Conservation (phyloP, 768 basidiomycete genomes). For the Panaeolus papilionaceus region DNA sequence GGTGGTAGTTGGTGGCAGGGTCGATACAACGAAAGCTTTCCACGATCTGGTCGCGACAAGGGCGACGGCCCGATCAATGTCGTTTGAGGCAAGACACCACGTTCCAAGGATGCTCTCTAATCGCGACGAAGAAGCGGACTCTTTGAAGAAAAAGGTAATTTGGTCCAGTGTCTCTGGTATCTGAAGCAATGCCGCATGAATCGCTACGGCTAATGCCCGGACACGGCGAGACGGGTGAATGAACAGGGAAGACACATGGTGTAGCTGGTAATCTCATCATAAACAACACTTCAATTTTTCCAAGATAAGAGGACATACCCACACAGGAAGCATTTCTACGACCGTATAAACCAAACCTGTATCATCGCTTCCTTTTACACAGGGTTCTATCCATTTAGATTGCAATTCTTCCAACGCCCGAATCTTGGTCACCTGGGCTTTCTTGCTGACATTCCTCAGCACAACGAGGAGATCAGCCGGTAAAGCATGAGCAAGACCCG, state of each 20-base stretch:
- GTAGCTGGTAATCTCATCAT: slow-evolving; percentile 57
- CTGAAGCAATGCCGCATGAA: slow-evolving; percentile 72
- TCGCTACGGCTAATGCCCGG: slow-evolving; percentile 59
- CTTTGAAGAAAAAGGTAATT: slow-evolving; percentile 55
- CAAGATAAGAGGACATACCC: slow-evolving; percentile 65
- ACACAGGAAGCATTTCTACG: slow-evolving; percentile 82
- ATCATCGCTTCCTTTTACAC: slow-evolving; percentile 48
- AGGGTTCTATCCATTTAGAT: slow-evolving; percentile 66
- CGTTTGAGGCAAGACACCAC: slow-evolving; percentile 77
- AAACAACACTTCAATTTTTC: slow-evolving; percentile 15
- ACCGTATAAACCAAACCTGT: slow-evolving; percentile 44
- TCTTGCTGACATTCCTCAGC: slow-evolving; percentile 84
- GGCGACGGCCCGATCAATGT: slow-evolving; percentile 71
- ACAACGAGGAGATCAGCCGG: slow-evolving; percentile 86
- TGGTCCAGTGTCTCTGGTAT: slow-evolving; percentile 55
- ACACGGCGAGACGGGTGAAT: slow-evolving; percentile 83
- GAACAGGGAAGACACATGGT: slow-evolving; percentile 85
- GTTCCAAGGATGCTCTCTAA: slow-evolving; percentile 67
- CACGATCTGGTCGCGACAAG: slow-evolving; percentile 58
- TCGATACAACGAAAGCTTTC: slow-evolving; percentile 41
- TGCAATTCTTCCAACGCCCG: slow-evolving; percentile 88
- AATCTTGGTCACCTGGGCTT: slow-evolving; percentile 83
- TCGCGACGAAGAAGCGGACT: slow-evolving; percentile 54
- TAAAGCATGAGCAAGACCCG: slow-evolving; percentile 74
- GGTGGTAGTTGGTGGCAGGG: slow-evolving; percentile 23